phyloP scores from a whole-genome alignment of 2,329 filamentous ascomycete species.

The Eutypa lata region DNA sequence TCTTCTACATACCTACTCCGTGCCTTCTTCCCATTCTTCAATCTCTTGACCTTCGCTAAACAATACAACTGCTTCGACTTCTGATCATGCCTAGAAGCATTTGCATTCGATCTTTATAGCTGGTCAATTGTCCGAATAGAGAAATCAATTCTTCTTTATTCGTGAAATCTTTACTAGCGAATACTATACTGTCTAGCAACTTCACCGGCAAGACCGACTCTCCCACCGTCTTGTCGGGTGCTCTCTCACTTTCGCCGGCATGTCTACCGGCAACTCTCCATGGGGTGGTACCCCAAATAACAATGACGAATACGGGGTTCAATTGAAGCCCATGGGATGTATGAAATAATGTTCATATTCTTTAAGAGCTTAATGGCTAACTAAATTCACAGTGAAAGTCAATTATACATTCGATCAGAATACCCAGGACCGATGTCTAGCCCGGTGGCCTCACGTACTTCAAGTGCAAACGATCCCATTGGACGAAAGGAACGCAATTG shows the following conservation, averaged over 20 bases:
- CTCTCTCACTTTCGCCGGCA: conserved; percentile 9
- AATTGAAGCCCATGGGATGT: conserved; percentile 66
- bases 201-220: background rate
- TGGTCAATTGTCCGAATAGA: background rate
- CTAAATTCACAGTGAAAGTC: conserved; percentile 71
- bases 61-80: background rate
- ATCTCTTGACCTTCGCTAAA: background rate
- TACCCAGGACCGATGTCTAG: conserved; percentile 84
- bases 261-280: conserved; percentile 24
- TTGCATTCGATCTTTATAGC: background rate
- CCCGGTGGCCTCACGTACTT: conserved; percentile 76
- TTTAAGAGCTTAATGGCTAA: conserved; percentile 16
- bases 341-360: conserved; percentile 34
- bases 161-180: background rate
- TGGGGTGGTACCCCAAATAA: conserved; percentile 23
- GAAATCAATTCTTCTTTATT: background rate
- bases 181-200: background rate
- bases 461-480: conserved; percentile 77
- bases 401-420: conserved; percentile 94
- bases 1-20: background rate
- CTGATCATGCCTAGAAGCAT: background rate
- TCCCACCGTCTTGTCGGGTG: background rate
- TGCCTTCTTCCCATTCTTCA: background rate
- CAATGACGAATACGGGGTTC: conserved; percentile 47
- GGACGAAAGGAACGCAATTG: conserved; percentile 78